Base-by-base conservation (phyloP, 164 flowering plant genomes). In the Paratinospora sagittata region DNA sequence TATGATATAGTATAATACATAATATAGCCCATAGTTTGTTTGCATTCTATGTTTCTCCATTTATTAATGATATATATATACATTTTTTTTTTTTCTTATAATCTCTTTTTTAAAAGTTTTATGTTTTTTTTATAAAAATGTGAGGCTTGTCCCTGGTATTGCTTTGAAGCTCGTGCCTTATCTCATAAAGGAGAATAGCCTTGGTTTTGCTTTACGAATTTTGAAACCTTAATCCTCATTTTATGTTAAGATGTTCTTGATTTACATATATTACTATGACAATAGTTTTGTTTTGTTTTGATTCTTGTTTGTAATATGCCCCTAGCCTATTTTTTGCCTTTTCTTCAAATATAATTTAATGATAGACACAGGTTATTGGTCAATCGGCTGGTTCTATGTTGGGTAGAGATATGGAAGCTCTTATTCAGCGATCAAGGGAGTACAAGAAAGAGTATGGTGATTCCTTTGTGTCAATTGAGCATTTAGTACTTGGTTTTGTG, bases 381-480 rank as follows among this genome's bases (percentile, higher is more conserved):
- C 97, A 89, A 70, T 78, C 97, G 68, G 82, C 92, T 78, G 97
- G 96, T 74, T 89, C 99, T 17, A 92, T 92, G 99, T 77, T 95
- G 74, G 99, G 99, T 37, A 83, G 93, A 67, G 97, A 92, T 72
- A 79, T 91, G 79, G 99, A 95, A 87, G 89, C 84, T 57, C 76
- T 95, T 75, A 78, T 95, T 75, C 93, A 87, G 78, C 80, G 91
- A 71, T 87, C 97, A 21, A 87, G 95, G 81, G 95, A 88, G 2
- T 84, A 65, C 83, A 92, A 86, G 85, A 95, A 93, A 80, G 95
- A 92, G 49, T 95, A 86, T 73, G 89, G 90, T 26, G 97, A 95
- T 73, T 86, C 97, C 23, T 92, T 86, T 81, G 89, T 95, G 43
- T 92, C 99, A 2, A 92, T 95, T 66, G 99, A 95, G 78, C 99